Conservation (phyloP, 345 rosid species). For the Pugionium dolabratum region DNA sequence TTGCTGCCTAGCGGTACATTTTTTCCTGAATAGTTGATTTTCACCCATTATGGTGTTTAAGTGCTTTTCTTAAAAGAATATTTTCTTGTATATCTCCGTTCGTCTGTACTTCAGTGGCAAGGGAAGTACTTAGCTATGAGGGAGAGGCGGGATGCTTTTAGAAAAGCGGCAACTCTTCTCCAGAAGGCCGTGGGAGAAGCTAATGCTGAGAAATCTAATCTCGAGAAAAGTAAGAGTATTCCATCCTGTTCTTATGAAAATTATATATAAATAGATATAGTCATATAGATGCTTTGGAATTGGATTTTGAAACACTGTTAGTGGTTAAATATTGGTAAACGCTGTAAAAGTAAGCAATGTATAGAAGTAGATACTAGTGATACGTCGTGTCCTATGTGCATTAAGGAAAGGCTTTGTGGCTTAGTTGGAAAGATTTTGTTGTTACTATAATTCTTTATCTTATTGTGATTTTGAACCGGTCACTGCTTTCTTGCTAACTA, state of each 20-base stretch:
- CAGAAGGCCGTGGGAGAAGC: constrained; percentile 40
- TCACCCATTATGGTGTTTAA: neutral
- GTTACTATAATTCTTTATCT: constrained; percentile 1
- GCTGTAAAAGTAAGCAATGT: no score
- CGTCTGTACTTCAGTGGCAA: constrained; percentile 54
- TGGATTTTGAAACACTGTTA: no score
- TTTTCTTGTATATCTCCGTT: neutral
- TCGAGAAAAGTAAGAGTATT: constrained; percentile 53
- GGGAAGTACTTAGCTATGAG: constrained; percentile 49
- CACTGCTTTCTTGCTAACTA: constrained; percentile 15
- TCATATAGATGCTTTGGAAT: no score
- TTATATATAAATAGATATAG: no score
- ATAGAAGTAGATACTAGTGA: neutral
- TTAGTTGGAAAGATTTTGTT: constrained; percentile 1
- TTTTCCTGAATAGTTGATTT: neutral
- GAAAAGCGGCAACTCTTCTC: constrained; percentile 50
- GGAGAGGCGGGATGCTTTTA: constrained; percentile 50
- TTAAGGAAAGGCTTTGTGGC: neutral
- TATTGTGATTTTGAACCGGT: neutral
- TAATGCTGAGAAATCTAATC: constrained; percentile 46
- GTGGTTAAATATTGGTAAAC: no score
- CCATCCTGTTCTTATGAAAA: no score
- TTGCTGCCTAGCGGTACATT: constrained; percentile 62
- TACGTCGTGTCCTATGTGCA: neutral
- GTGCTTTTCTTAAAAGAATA: neutral